These are phyloP conservation scores for Candida quercuum DNA, from an alignment of 805 yeast genomes.

Conservation along the genomic window DNA sequence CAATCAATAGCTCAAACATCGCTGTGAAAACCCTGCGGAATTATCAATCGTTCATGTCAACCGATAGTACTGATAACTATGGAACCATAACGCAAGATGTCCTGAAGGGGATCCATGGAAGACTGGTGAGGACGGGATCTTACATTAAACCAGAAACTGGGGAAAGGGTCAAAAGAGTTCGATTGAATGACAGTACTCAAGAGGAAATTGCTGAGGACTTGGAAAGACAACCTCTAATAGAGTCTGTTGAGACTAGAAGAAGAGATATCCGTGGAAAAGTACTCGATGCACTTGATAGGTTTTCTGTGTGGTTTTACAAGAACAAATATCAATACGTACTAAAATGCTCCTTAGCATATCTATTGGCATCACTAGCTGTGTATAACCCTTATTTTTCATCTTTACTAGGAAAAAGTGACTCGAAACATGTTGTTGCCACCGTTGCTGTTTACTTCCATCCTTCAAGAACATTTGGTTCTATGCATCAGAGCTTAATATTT, in stretches of 20 bases:
- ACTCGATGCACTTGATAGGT: background rate
- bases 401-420: conserved; percentile 59
- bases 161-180: conserved; percentile 22
- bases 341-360: conserved; percentile 71
- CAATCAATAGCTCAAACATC: background rate
- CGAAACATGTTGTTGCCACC: conserved; percentile 79
- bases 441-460: conserved; percentile 85
- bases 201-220: conserved; percentile 6
- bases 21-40: conserved; percentile 7
- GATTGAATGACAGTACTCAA: background rate
- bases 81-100: conserved; percentile 8
- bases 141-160: conserved; percentile 43
- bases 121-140: conserved; percentile 26
- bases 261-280: no score
- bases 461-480: conserved; percentile 70
- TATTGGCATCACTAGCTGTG: conserved; percentile 69
- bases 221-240: conserved; percentile 13
- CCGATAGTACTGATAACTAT: conserved; percentile 11
- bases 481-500: conserved; percentile 68
- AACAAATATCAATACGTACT: conserved; percentile 29
- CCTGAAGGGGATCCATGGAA: conserved; percentile 10
- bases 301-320: conserved; percentile 6
- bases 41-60: conserved; percentile 19
- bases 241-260: background rate
- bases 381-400: conserved; percentile 46